Base-by-base conservation (phyloP, 2,329 filamentous ascomycete species). In the Calonectria hongkongensis region DNA sequence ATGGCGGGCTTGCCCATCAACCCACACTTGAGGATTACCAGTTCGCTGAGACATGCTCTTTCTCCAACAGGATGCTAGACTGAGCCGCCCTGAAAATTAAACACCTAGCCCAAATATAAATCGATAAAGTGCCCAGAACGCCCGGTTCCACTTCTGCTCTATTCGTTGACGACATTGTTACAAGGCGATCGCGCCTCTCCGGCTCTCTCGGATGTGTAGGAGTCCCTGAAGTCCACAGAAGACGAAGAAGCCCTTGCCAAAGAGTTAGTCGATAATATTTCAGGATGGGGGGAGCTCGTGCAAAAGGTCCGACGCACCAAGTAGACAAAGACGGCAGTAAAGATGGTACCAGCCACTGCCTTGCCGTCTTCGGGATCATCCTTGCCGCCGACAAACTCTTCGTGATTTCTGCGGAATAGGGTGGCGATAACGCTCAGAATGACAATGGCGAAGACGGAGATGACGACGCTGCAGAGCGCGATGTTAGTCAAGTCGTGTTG, bases 181-280 rank as follows among this genome's bases (percentile, higher is more conserved):
- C 82, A 98, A 88, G 73, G 94, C 92, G 86, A 98, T 98, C 74
- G 95, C 94, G 76, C 96, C 96, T 82, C 94, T 90, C 84, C 94
- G 90, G 85, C 92, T 95, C 84, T 96, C 93, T 84, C 95, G 93
- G 80, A 95, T 86, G 85, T 98, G 95, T 74, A 98, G 89, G 81
- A 94, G 91, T 75, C 95, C 96, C 84, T 98, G 96, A 78, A 96
- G 91, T 71, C 93, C 94, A 85, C 96, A 98, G 87, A 98, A 98
- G 64, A 97, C 89, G 70, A 98, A 90, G 88, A 98, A 98, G 21
- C 89, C 92, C 96, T 97, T n/a, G 8, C 76, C 25, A 41, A 25
- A 27, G 2, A 15, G 65, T 73, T n/a, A 79, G 75, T 63, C 25
- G 45, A 18, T 66, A 21, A 36, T 13, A 36, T 36, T 36, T 10